Base-by-base conservation (phyloP, 495 filamentous ascomycete genomes). In the Talaromyces wortmannii region DNA sequence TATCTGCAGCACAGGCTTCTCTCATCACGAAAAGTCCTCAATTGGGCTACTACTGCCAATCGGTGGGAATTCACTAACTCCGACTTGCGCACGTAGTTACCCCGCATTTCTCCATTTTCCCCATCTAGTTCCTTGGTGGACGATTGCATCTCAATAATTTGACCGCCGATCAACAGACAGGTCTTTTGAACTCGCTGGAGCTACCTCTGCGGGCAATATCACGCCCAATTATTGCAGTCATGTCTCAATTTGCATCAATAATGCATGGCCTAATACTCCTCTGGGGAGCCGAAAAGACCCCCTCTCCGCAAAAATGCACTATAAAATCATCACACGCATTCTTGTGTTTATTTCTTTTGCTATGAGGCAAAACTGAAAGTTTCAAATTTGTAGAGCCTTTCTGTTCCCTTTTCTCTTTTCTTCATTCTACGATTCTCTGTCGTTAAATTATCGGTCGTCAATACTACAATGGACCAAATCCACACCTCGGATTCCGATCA, bases 381-480 rank as follows among this genome's bases (percentile, higher is more conserved):
- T 36, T 36, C 33, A 36, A 36, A 2, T 5, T 40, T 10, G 36
- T 40, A 40, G 36, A 40, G 36, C 36, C 5, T 5, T 23, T 23
- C 23, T 40, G 36, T 40, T 57, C 50, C 43, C 49, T 53, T 53
- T 50, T 43, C 50, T 61, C 48, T 49, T 42, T 59, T 45, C 31
- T 62, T 49, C 65, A 40, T 13, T 40, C 5, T 40, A 40, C 5
- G 1, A 8, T 2, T 40, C 36, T 40, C 23, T 40, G 36, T 40
- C 36, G 5, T 40, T 40, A 40, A 5, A 40, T 40, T 13, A 5
- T 40, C 36, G 36, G 2, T 40, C 5, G 36, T 5, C 36, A 40
- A 40, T 40, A 40, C 36, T 40, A 10, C 36, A 40, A 40, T 40
- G 36, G 36, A 40, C 36, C 36, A 40, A 40, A 40, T 40, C 36